Evolutionary conservation across 2,329 filamentous ascomycete species (phyloP).

Genomic region (Claviceps sp.): DNA sequence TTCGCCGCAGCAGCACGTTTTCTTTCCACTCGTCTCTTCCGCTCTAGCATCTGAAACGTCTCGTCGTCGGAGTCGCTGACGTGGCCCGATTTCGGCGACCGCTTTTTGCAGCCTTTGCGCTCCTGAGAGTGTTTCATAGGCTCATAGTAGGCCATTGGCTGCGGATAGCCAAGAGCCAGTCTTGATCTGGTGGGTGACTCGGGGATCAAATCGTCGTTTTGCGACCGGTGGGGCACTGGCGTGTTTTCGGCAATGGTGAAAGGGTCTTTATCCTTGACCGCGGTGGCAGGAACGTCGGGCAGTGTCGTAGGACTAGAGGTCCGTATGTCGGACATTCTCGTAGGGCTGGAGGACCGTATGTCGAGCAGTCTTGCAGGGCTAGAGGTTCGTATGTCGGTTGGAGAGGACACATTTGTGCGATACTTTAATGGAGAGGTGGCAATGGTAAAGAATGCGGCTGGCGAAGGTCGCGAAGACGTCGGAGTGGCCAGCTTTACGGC

Average conservation of each 20-base stretch:
- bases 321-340: slow-evolving; percentile 17
- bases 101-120: slow-evolving; percentile 17
- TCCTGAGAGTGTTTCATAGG: slow-evolving; percentile 33
- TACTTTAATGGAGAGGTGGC: slow-evolving; percentile 37
- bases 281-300: slow-evolving; percentile 18
- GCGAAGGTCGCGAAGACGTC: slow-evolving; percentile 45
- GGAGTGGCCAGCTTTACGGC: slow-evolving; percentile 35
- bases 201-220: slow-evolving; percentile 20
- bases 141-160: slow-evolving; percentile 30
- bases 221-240: slow-evolving; percentile 12
- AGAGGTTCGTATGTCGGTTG: slow-evolving; percentile 25
- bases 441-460: slow-evolving; percentile 29
- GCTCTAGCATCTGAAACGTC: slow-evolving; percentile 18
- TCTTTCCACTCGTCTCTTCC: slow-evolving; percentile 22
- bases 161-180: slow-evolving; percentile 10
- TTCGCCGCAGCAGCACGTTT: slow-evolving; percentile 27
- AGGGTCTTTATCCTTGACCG: slow-evolving; percentile 10
- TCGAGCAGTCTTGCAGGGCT: slow-evolving; percentile 25
- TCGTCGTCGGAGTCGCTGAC: slow-evolving; percentile 23
- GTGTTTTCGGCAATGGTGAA: slow-evolving; percentile 13
- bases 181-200: slow-evolving; percentile 21
- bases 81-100: slow-evolving; percentile 11
- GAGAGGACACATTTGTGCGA: slow-evolving; percentile 32
- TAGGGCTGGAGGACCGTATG: slow-evolving; percentile 27
- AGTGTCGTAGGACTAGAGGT: slow-evolving; percentile 28